These are phyloP conservation scores for Amaranthus cruentus DNA, from an alignment of 148 eudicot genomes.

Conservation along the genomic window DNA sequence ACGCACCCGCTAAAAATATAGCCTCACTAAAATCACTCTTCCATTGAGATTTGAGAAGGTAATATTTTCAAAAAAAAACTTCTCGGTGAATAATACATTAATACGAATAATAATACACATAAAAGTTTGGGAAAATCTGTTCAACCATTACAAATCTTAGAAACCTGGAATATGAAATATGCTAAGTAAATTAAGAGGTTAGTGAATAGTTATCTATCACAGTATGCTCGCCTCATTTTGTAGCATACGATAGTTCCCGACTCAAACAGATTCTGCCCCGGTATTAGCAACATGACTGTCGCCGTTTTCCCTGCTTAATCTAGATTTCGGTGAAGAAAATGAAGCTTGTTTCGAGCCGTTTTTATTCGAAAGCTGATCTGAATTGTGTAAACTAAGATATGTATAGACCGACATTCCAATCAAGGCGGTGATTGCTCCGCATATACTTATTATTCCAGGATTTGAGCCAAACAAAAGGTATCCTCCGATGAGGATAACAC, in stretches of 20 bases:
- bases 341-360: conserved; percentile 38
- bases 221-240: neutral
- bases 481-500: conserved; percentile 90
- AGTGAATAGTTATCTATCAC: conserved; percentile 14
- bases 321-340: conserved; percentile 55
- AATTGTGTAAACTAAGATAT: conserved; percentile 50
- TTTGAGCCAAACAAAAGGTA: conserved; percentile 76
- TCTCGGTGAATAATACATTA: neutral
- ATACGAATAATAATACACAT: neutral
- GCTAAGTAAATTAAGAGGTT: conserved; percentile 6
- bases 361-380: conserved; percentile 52
- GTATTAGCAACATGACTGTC: conserved; percentile 32
- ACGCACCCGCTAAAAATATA: neutral
- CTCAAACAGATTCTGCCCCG: conserved; percentile 51
- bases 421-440: conserved; percentile 76
- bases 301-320: conserved; percentile 62
- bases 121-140: neutral
- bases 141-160: neutral
- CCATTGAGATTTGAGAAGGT: neutral
- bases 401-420: conserved; percentile 80
- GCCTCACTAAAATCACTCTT: neutral
- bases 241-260: neutral
- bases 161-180: neutral
- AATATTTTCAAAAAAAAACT: neutral
- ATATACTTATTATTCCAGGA: conserved; percentile 72